These are phyloP conservation scores for Aphanomyces invadans DNA, from an alignment of 352 stramenopile species.

Conservation along the genomic window DNA sequence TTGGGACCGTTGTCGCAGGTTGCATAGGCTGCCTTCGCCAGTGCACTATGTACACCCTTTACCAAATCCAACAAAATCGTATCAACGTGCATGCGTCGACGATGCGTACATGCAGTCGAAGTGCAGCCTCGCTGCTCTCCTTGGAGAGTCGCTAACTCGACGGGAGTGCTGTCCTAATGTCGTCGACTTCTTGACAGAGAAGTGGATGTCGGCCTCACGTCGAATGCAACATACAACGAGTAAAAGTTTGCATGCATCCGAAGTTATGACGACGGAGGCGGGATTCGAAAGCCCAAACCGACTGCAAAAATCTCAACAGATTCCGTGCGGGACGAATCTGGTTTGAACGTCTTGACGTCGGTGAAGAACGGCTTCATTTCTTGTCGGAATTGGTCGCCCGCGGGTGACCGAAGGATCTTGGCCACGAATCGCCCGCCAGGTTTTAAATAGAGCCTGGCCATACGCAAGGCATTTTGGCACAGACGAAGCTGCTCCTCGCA, in stretches of 20 bases:
- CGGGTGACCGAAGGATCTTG: conserved; percentile 74
- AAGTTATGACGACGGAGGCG: background rate
- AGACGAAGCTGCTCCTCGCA: conserved; percentile 73
- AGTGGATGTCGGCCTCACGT: too few species aligned
- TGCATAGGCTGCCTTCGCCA: too few species aligned
- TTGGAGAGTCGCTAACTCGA: too few species aligned
- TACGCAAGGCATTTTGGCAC: conserved; percentile 77
- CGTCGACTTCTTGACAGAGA: too few species aligned
- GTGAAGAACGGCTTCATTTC: conserved; percentile 68
- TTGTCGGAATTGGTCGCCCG: conserved; percentile 61
- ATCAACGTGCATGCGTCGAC: too few species aligned
- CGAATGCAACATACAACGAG: too few species aligned
- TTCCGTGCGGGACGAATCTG: conserved; percentile 61
- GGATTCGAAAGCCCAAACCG: conserved; percentile 48
- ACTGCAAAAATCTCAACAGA: conserved; percentile 83
- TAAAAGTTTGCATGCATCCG: background rate
- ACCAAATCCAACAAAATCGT: too few species aligned
- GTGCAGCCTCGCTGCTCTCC: too few species aligned
- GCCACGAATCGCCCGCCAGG: conserved; percentile 70
- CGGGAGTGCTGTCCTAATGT: too few species aligned
- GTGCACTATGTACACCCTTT: too few species aligned
- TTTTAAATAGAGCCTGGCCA: conserved; percentile 72
- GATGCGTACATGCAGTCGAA: too few species aligned
- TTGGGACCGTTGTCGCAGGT: too few species aligned
- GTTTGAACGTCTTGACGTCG: conserved; percentile 73